Conservation (phyloP, 2,329 filamentous ascomycete species). For the Cladophialophora exuberans region DNA sequence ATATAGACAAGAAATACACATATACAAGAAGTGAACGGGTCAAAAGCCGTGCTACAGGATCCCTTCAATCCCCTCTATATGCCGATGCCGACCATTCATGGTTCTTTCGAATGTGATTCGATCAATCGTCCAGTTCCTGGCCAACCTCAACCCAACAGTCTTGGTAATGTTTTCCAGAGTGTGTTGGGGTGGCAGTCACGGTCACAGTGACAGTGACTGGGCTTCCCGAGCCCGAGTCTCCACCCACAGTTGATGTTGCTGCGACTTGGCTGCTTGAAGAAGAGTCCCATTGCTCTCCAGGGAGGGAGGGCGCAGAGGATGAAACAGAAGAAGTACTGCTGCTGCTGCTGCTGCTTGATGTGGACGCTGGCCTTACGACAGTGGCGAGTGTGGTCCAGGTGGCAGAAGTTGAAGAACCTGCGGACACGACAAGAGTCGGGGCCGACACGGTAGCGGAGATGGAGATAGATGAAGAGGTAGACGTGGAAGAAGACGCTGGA, state of each 20-base stretch:
- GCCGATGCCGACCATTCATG: no score
- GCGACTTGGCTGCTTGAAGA: background rate
- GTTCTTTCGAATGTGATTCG: no score
- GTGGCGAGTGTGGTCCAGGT: constrained; percentile 3
- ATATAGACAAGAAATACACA: background rate
- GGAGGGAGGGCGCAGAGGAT: background rate
- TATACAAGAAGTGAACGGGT: background rate
- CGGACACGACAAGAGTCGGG: no score
- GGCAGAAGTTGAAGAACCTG: background rate
- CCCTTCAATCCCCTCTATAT: no score
- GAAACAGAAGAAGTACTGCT: background rate
- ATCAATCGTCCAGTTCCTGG: constrained; percentile 4
- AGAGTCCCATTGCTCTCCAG: background rate
- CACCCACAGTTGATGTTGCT: background rate
- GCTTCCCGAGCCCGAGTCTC: no score
- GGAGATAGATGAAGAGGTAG: background rate
- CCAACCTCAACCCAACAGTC: constrained; percentile 12
- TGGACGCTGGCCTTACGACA: constrained; percentile 1
- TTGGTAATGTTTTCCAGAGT: constrained; percentile 5
- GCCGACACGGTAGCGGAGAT: background rate
- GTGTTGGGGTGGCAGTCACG: background rate
- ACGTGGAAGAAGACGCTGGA: background rate
- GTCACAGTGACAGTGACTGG: constrained; percentile 6
- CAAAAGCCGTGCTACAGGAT: background rate
- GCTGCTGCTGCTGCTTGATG: background rate